Evolutionary conservation across 352 stramenopile species (phyloP), one percentile per base, ranked within the genome.

Genomic region (Phytopythium mirpurense): DNA sequence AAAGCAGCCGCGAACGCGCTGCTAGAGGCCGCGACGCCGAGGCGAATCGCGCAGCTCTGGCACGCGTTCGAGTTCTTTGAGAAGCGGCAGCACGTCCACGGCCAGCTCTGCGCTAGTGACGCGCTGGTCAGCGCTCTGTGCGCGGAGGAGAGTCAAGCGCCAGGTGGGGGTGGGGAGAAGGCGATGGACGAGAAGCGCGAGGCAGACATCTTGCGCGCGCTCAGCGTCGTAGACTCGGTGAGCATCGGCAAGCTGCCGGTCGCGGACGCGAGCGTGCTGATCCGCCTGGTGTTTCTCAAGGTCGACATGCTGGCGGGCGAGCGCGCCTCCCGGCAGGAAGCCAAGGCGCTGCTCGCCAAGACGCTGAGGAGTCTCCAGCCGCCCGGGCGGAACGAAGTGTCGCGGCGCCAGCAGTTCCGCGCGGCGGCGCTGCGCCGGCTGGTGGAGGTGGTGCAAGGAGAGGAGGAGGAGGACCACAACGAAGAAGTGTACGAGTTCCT

Each of bases 61-160:
- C 52, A 56, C 18, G 60, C 54, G 16, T 61, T 78, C n/a, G 61
- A 74, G 24, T 77, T 79, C 53, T 88, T 88, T 58, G 63, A 70
- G n/a, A 52, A 60, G 16, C 83, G 80, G 48, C 68, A 60, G 7
- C 51, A 60, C 15, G 56, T 82, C 26, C 72, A 59, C 23, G 70
- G 74, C 10, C 66, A 78, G 19, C 37, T 88, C 49, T 72, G 73
- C n/a, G 57, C 70, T 16, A 53, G 63, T 27, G 59, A 69, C 26
- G 62, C 63, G 16, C 53, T 78, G 1, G 44, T 76, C 27, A 56
- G 53, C 34, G 50, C 69, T 3, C 54, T 83, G 26, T 26, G 44
- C 53, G 37, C 43, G 8, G 67, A 41, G 29, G 37, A 68, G 10
- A 6, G 19, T 1, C 46, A 43, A 26, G 14, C 35, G 9, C 16